Evolutionary conservation across 2,329 filamentous ascomycete species (phyloP).

Genomic region (Nemania abortiva): DNA sequence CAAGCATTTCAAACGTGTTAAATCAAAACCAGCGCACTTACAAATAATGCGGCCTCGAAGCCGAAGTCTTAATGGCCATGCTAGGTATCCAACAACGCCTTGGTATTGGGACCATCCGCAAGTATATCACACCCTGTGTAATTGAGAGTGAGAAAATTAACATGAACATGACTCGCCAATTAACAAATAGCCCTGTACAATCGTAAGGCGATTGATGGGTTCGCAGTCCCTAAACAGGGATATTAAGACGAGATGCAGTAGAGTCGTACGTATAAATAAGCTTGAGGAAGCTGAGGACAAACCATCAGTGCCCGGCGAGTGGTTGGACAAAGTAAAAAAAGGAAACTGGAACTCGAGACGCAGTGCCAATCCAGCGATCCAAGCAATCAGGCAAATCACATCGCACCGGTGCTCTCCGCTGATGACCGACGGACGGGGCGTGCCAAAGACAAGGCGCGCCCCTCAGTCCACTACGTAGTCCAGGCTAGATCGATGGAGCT

Average conservation of each 20-base stretch:
- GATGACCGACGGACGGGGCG: conserved; percentile 46
- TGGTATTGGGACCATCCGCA: not conserved
- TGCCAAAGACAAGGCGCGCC: conserved; percentile 30
- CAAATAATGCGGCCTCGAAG: not conserved
- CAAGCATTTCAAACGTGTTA: not conserved
- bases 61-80: not conserved
- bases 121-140: not conserved
- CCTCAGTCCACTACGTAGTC: conserved; percentile 23
- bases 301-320: not conserved
- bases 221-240: no score
- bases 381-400: not conserved
- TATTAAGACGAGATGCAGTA: not conserved
- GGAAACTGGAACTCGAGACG: conserved; percentile 12
- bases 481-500: not conserved
- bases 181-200: no score
- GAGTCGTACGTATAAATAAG: not conserved
- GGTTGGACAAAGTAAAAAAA: not conserved
- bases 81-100: not conserved
- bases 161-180: not conserved
- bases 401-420: conserved; percentile 40
- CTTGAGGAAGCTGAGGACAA: not conserved
- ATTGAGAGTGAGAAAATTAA: not conserved
- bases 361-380: not conserved
- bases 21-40: not conserved
- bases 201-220: no score